Conservation (phyloP, 345 rosid genomes). For the Arabidopsis thaliana region TAIR10.1 NC_003070.9:6832501-6833000, state of each 20-base stretch:
- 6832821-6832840: slow-evolving; percentile 44
- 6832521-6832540: background rate
- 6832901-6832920: slow-evolving; percentile 31
- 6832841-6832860: slow-evolving; percentile 32
- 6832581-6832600: slow-evolving; percentile 43
- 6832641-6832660: slow-evolving; percentile 48
- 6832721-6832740: slow-evolving; percentile 41
- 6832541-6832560: slow-evolving; percentile 24
- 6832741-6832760: slow-evolving; percentile 31
- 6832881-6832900: slow-evolving; percentile 26
- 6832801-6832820: slow-evolving; percentile 47
- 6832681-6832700: slow-evolving; percentile 42
- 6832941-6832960: slow-evolving; percentile 37
- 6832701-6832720: slow-evolving; percentile 41
- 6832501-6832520: background rate
- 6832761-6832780: slow-evolving; percentile 38
- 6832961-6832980: slow-evolving; percentile 42
- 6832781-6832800: slow-evolving; percentile 46
- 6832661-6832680: slow-evolving; percentile 35
- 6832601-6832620: slow-evolving; percentile 23
- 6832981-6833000: slow-evolving; percentile 40
- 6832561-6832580: slow-evolving; percentile 44
- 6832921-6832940: slow-evolving; percentile 39
- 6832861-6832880: slow-evolving; percentile 21
- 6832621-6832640: slow-evolving; percentile 33